Evolutionary conservation across 805 yeast species (phyloP).

Genomic region (Ogataea nonfermentans): DNA sequence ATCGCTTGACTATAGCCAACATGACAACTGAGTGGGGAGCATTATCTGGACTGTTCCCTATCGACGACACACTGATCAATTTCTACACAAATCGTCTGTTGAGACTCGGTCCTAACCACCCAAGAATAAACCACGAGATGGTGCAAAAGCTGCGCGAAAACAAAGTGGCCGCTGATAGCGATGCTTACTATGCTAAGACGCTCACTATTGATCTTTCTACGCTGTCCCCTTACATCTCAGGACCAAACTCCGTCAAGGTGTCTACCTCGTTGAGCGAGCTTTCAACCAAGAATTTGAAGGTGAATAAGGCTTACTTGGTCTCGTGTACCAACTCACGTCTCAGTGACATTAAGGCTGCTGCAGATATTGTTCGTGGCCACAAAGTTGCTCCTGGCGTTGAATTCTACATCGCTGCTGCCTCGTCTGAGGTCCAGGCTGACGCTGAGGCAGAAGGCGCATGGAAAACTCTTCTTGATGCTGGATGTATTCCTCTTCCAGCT

Average conservation of each 20-base stretch:
- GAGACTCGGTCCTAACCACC: conserved; percentile 54
- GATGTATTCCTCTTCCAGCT: conserved; percentile 92
- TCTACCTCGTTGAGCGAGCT: conserved; percentile 76
- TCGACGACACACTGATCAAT: conserved; percentile 70
- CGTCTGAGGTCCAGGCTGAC: conserved; percentile 86
- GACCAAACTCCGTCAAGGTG: conserved; percentile 96
- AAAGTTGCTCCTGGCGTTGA: conserved; percentile 88
- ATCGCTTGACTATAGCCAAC: conserved; percentile 89
- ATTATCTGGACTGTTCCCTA: conserved; percentile 94
- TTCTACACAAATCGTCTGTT: conserved; percentile 70
- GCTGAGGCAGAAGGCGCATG: conserved; percentile 93
- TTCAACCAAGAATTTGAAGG: conserved; percentile 66
- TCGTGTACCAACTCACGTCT: conserved; percentile 96
- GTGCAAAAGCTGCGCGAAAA: conserved; percentile 49
- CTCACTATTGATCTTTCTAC: conserved; percentile 76
- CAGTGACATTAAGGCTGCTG: conserved; percentile 92
- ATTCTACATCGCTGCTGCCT: conserved; percentile 97
- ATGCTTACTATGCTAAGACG: conserved; percentile 86
- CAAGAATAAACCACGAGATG: conserved; percentile 69
- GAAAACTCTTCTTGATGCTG: conserved; percentile 85
- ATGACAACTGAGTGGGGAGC: conserved; percentile 99
- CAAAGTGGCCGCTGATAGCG: conserved; percentile 56
- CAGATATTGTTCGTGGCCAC: conserved; percentile 76
- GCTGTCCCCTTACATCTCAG: conserved; percentile 85
- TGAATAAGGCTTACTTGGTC: conserved; percentile 95